phyloP scores from a whole-genome alignment of 106 monocot species.

The Phalaenopsis aphrodite region DNA sequence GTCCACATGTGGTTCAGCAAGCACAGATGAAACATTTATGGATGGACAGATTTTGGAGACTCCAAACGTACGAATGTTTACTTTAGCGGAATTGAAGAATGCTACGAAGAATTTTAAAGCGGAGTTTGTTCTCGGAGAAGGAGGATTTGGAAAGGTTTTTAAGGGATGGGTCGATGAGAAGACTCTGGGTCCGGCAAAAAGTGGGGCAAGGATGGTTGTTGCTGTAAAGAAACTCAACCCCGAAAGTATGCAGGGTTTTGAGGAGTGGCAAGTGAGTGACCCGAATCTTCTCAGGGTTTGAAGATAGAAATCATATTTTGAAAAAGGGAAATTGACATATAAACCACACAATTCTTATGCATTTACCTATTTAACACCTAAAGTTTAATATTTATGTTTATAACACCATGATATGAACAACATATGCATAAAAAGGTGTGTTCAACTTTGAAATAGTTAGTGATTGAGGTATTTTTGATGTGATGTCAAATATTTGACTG shows the following conservation, averaged over 20 bases:
- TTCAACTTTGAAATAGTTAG: too few relatives aligned
- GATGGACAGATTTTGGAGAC: slow-evolving; percentile 36
- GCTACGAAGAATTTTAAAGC: slow-evolving; percentile 49
- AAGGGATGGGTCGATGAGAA: slow-evolving; percentile 65
- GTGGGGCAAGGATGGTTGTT: slow-evolving; percentile 32
- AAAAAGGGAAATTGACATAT: not conserved
- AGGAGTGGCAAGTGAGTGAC: slow-evolving; percentile 47
- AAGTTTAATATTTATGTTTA: too few relatives aligned
- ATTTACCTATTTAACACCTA: too few relatives aligned
- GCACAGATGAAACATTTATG: slow-evolving; percentile 8
- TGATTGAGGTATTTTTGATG: too few relatives aligned
- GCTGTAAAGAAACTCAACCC: slow-evolving; percentile 61
- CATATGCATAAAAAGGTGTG: not conserved
- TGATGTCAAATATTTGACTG: too few relatives aligned
- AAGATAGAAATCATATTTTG: not conserved
- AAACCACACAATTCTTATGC: too few relatives aligned
- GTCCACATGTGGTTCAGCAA: slow-evolving; percentile 20
- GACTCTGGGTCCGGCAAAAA: slow-evolving; percentile 35
- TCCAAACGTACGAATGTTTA: slow-evolving; percentile 33
- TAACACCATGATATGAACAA: not conserved
- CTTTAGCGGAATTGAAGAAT: slow-evolving; percentile 32
- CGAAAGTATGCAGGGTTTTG: slow-evolving; percentile 54
- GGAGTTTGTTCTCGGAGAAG: slow-evolving; percentile 46
- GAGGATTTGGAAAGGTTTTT: slow-evolving; percentile 56
- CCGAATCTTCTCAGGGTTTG: not conserved